Conservation (phyloP, 2,329 filamentous ascomycete genomes). For the Exophiala aquamarina region DNA sequence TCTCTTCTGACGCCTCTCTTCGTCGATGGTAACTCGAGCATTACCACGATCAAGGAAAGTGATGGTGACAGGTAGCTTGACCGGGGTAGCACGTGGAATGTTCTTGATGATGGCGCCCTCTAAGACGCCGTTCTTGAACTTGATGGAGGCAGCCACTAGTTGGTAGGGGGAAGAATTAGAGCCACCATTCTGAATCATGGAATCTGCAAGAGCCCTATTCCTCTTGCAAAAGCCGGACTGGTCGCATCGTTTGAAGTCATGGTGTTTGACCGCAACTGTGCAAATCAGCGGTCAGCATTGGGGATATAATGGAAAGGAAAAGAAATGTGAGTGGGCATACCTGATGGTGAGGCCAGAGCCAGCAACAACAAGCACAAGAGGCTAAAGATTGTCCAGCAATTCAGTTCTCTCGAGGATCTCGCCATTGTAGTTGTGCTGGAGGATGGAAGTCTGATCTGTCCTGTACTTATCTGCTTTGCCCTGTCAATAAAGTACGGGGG, state of each 20-base stretch:
- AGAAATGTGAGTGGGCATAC: slow-evolving; percentile 47
- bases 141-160: slow-evolving; percentile 69
- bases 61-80: slow-evolving; percentile 78
- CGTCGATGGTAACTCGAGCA: slow-evolving; percentile 84
- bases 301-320: neutral
- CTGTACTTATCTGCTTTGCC: too few species aligned
- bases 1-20: slow-evolving; percentile 84
- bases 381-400: slow-evolving; percentile 48
- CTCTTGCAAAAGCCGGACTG: slow-evolving; percentile 97
- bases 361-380: slow-evolving; percentile 60
- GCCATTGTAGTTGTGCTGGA: slow-evolving; percentile 16
- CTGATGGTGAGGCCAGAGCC: slow-evolving; percentile 62
- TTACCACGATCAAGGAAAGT: slow-evolving; percentile 89
- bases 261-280: slow-evolving; percentile 81
- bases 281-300: slow-evolving; percentile 9
- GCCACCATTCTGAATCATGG: slow-evolving; percentile 62
- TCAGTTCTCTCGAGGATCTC: slow-evolving; percentile 21
- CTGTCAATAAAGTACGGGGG: neutral
- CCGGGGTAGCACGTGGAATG: slow-evolving; percentile 65
- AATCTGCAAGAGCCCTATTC: slow-evolving; percentile 86
- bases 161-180: slow-evolving; percentile 80
- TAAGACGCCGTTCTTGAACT: slow-evolving; percentile 77
- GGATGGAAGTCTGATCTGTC: neutral
- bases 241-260: slow-evolving; percentile 95
- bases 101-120: slow-evolving; percentile 81